Base-by-base conservation (phyloP, 495 filamentous ascomycete species). In the Hyaloscypha variabilis region DNA sequence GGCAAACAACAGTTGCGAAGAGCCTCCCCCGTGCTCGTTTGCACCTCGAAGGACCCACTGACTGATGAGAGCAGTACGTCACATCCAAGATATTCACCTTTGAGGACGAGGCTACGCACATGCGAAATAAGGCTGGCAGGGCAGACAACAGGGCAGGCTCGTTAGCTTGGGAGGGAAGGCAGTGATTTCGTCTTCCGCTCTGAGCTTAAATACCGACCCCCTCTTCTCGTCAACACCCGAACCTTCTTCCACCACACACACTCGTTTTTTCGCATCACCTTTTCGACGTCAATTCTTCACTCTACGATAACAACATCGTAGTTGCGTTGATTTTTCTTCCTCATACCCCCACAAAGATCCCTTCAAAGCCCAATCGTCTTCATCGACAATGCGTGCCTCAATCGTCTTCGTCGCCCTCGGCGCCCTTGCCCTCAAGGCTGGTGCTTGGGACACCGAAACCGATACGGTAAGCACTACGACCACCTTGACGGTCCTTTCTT, bases 341-440 rank as follows among this genome's bases (percentile, higher is more conserved):
- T 54, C 19, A 54, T 25, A 2, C 19, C 51, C 13, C 8, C 25
- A 24, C 25, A 54, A 54, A 11, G 21, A 26, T 3, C 26, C 14
- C 19, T 28, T 19, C 51, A 54, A 24, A 24, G 10, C 8, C 51
- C 21, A 54, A 24, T 24, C 51, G 51, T 54, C 29, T 21, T 59
- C 42, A 31, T 31, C 64, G 46, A 58, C 69, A 1, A 69, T 69
- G 67, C 67, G 67, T 56, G 23, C 59, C 46, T 63, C 67, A 26
- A 63, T 59, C 52, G 62, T 75, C 61, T 51, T 77, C 26, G 68
- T 72, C 39, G 73, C 69, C 65, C 67, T 71, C n/a, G 67, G 69
- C 11, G 74, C 72, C 24, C 50, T 66, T 57, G 62, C 62, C 34
- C 11, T 62, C 42, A 29, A 14, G 23, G 57, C 31, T 57, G 51